A percentile compares a stretch with the other conserved stretches of the same genome.
phyloP scores from a whole-genome alignment of 2,329 filamentous ascomycete species.

The Neonectria neomacrospora region DNA sequence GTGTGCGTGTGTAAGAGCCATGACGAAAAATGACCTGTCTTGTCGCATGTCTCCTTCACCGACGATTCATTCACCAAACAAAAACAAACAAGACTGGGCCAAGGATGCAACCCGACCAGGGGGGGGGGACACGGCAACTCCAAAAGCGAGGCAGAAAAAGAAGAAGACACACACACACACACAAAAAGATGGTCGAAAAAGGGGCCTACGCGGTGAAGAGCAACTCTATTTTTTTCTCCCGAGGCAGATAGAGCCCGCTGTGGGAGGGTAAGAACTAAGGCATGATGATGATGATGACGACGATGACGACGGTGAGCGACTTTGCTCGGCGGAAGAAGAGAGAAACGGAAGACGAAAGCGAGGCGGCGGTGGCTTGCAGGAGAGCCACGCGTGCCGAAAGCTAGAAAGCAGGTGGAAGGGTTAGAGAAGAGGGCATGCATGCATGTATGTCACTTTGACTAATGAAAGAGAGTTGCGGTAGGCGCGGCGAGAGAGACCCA shows the following conservation, averaged over 20 bases:
- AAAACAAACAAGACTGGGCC: not conserved
- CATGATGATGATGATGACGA: not conserved
- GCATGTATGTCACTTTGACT: not conserved
- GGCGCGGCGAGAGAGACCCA: too few relatives aligned
- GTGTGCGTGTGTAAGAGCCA: not conserved
- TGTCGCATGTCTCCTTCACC: not conserved
- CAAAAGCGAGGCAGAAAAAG: too few relatives aligned
- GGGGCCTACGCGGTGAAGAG: not conserved
- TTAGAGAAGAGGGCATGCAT: not conserved
- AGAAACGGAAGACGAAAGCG: not conserved
- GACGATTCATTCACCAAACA: not conserved
- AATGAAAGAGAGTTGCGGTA: constrained; percentile 1
- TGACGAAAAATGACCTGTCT: not conserved
- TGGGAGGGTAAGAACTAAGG: not conserved
- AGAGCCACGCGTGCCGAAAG: constrained; percentile 11
- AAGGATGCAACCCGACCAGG: not conserved
- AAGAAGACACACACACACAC: too few relatives aligned
- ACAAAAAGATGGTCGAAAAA: not conserved
- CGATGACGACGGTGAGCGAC: not conserved
- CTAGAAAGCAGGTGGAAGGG: constrained; percentile 25
- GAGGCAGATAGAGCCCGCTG: not conserved
- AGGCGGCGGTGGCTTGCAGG: constrained; percentile 3
- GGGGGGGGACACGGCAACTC: not conserved
- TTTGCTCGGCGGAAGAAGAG: not conserved
- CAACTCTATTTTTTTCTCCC: not conserved